Evolutionary conservation across 805 yeast genomes (phyloP).

Genomic region (Saccharomyces paradoxus): DNA sequence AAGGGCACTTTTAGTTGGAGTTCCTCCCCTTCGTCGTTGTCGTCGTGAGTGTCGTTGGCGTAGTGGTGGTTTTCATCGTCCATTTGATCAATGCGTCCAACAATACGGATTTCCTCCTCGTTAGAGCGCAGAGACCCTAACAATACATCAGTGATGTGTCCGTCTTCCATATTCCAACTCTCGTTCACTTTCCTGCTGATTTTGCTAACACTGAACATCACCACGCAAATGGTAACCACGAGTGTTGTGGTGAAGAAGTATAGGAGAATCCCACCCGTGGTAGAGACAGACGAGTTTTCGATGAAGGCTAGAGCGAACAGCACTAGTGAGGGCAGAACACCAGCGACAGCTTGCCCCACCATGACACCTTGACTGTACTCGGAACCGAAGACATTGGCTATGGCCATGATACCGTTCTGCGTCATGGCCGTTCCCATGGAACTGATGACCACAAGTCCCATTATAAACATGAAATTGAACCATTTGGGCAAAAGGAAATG

Average conservation of each 20-base stretch:
- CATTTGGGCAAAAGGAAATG: slow-evolving; percentile 14
- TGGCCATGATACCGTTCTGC: slow-evolving; percentile 86
- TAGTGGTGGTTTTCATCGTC: neutral
- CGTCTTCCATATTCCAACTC: neutral
- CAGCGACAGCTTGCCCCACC: slow-evolving; percentile 93
- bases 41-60: neutral
- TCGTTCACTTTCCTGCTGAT: slow-evolving; percentile 12
- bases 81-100: neutral
- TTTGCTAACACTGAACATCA: slow-evolving; percentile 19
- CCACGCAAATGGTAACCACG: slow-evolving; percentile 20
- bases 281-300: slow-evolving; percentile 31
- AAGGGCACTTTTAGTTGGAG: slow-evolving; percentile 48
- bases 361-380: slow-evolving; percentile 80
- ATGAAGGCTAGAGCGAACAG: slow-evolving; percentile 43
- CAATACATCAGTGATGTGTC: neutral
- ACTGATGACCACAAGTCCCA: slow-evolving; percentile 56
- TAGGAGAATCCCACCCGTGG: slow-evolving; percentile 20
- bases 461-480: slow-evolving; percentile 39
- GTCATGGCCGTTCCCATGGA: slow-evolving; percentile 73
- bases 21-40: slow-evolving; percentile 12
- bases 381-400: slow-evolving; percentile 68
- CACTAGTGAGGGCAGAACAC: slow-evolving; percentile 73
- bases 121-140: neutral
- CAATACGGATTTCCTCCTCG: neutral
- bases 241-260: slow-evolving; percentile 33